Evolutionary conservation across 257 asterid genomes (phyloP).

Genomic region (Parsonsia alboflavescens): DNA sequence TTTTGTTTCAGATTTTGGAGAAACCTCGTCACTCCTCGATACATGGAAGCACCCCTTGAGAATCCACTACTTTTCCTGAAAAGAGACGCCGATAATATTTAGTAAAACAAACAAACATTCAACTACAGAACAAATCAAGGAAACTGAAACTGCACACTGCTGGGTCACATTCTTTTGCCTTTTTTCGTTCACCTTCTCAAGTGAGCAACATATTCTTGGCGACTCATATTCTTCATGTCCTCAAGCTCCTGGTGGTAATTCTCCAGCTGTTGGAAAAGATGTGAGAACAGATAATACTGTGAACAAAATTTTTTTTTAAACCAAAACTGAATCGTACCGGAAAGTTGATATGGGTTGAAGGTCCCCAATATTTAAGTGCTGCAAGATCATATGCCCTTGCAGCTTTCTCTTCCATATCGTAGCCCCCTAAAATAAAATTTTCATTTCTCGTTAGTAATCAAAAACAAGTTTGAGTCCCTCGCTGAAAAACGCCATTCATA

Average conservation of each 20-base stretch:
- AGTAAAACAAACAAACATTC: neutral
- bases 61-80: conserved; percentile 44
- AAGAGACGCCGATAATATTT: neutral
- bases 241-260: conserved; percentile 78
- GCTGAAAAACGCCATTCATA: no score
- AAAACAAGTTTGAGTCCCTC: no score
- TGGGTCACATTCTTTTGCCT: neutral
- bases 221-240: conserved; percentile 80
- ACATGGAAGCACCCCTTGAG: conserved; percentile 47
- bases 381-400: conserved; percentile 97
- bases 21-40: conserved; percentile 48
- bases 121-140: neutral
- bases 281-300: no score
- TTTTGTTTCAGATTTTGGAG: neutral
- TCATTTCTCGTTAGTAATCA: neutral
- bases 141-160: neutral
- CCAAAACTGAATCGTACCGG: conserved; percentile 36
- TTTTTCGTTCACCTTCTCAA: conserved; percentile 53
- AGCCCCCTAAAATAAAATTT: conserved; percentile 48
- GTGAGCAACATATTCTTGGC: conserved; percentile 87
- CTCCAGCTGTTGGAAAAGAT: conserved; percentile 41
- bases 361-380: conserved; percentile 96
- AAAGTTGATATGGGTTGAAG: conserved; percentile 70
- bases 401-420: conserved; percentile 97
- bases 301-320: no score